Evolutionary conservation across 164 flowering plant species (phyloP), one percentile per base, ranked within the genome.

Genomic region (Nymphaea colorata): DNA sequence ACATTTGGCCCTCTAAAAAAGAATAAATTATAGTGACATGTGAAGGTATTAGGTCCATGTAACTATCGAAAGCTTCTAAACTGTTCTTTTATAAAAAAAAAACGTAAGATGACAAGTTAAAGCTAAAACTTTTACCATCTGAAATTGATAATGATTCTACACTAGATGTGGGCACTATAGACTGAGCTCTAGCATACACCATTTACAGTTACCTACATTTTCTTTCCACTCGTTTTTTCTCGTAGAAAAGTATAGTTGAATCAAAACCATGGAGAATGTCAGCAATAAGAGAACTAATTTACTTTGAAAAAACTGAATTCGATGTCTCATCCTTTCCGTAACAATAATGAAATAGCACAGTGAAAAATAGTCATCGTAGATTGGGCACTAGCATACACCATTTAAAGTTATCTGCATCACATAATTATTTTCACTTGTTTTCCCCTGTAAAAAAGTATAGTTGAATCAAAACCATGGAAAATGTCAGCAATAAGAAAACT

Each of bases 141-240:
- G n/a, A n/a, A n/a, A n/a, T n/a, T n/a, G n/a, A n/a, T n/a, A n/a
- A n/a, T n/a, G n/a, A n/a, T n/a, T n/a, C n/a, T n/a, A n/a, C n/a
- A n/a, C n/a, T n/a, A n/a, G n/a, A n/a, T n/a, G n/a, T 51, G 4
- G 42, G 42, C 61, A n/a, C n/a, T n/a, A n/a, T n/a, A n/a, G n/a
- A n/a, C n/a, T n/a, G n/a, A n/a, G n/a, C n/a, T n/a, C 17, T 6
- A 61, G 18, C 44, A 64, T 4, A 12, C 2, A 3, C 18, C 2
- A n/a, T 8, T 42, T 43, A 57, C 17, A 2, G 64, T 41, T 18
- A 88, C 96, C 89, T 87, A 90, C 71, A 90, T 81, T 18, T 90
- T 83, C 74, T 90, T 90, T 42, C 96, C 94, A 74, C 87, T 88
- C 53, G 83, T 72, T 71, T 82, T 12, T 90, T 90, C 72, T 94